These are phyloP conservation scores for Arthrobotrys sinensis DNA, from an alignment of 2,329 filamentous ascomycete species.

Conservation along the genomic window DNA sequence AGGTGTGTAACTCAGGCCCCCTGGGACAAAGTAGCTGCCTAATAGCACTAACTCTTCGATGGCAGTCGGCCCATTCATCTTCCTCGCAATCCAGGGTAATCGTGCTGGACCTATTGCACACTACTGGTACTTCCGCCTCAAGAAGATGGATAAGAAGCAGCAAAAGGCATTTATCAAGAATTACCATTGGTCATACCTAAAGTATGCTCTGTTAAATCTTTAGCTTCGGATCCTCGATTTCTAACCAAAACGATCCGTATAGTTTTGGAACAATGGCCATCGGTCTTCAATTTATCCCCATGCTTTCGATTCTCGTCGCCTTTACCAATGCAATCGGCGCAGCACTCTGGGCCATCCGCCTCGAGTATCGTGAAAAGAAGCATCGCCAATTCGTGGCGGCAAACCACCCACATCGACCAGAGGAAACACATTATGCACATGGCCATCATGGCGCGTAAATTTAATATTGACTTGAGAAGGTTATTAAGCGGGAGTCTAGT, in stretches of 20 bases:
- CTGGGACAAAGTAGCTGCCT: neutral
- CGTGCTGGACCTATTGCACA: conserved; percentile 59
- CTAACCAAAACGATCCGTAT: neutral
- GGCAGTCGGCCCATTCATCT: conserved; percentile 60
- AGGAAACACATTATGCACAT: conserved; percentile 49
- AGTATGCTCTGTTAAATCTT: conserved; percentile 70
- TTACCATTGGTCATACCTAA: conserved; percentile 86
- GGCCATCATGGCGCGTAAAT: neutral
- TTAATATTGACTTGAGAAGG: neutral
- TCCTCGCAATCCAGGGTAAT: conserved; percentile 58
- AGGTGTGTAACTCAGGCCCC: conserved; percentile 26
- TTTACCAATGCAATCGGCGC: conserved; percentile 88
- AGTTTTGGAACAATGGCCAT: conserved; percentile 87
- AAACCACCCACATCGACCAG: conserved; percentile 55
- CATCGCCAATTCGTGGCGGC: conserved; percentile 57
- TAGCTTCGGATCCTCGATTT: conserved; percentile 10
- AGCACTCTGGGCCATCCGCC: conserved; percentile 85
- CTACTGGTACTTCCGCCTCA: conserved; percentile 76
- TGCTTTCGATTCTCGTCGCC: conserved; percentile 94
- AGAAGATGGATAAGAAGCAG: conserved; percentile 81
- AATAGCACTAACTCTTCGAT: conserved; percentile 5
- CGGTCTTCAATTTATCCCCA: conserved; percentile 86
- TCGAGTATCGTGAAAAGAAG: conserved; percentile 72
- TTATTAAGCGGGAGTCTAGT: neutral
- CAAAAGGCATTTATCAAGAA: conserved; percentile 78